These are phyloP conservation scores for Chamaecrista fasciculata DNA, from an alignment of 306 rosid genomes.

Conservation along the genomic window DNA sequence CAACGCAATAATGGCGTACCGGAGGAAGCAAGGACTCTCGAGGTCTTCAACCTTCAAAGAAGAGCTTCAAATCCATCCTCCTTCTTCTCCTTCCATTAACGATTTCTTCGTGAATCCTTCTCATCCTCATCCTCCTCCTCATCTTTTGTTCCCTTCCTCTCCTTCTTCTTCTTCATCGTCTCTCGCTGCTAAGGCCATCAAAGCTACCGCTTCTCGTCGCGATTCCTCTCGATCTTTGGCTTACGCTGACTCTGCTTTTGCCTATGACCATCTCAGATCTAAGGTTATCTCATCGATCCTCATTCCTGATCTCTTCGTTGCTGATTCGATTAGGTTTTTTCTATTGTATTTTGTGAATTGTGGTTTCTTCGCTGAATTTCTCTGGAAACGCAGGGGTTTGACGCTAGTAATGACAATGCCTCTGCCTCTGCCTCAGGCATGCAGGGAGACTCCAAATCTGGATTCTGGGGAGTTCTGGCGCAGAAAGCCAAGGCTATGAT, in stretches of 20 bases:
- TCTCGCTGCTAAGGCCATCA: constrained; percentile 78
- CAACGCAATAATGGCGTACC: constrained; percentile 62
- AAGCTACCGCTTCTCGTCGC: constrained; percentile 55
- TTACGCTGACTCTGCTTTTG: constrained; percentile 11
- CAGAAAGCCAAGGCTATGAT: constrained; percentile 85
- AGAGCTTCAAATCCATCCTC: too few species aligned
- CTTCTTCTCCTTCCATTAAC: constrained; percentile 36
- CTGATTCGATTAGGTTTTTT: neutral
- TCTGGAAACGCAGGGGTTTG: too few species aligned
- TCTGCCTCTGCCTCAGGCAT: neutral
- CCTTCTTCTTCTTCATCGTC: constrained; percentile 35
- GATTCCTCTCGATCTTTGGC: constrained; percentile 52
- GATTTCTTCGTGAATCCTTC: constrained; percentile 25
- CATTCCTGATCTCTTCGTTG: neutral
- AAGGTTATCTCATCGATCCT: constrained; percentile 38
- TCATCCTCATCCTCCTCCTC: constrained; percentile 13
- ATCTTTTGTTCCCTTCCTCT: constrained; percentile 23
- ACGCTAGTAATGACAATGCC: too few species aligned
- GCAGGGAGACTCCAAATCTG: constrained; percentile 60
- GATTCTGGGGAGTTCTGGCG: constrained; percentile 90
- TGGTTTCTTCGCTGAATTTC: neutral
- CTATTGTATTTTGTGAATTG: neutral
- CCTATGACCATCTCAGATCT: constrained; percentile 49
- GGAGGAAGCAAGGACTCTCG: constrained; percentile 77
- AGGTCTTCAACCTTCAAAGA: constrained; percentile 82